phyloP scores from a whole-genome alignment of 2,329 filamentous ascomycete species.

The Colletotrichum spinosum region DNA sequence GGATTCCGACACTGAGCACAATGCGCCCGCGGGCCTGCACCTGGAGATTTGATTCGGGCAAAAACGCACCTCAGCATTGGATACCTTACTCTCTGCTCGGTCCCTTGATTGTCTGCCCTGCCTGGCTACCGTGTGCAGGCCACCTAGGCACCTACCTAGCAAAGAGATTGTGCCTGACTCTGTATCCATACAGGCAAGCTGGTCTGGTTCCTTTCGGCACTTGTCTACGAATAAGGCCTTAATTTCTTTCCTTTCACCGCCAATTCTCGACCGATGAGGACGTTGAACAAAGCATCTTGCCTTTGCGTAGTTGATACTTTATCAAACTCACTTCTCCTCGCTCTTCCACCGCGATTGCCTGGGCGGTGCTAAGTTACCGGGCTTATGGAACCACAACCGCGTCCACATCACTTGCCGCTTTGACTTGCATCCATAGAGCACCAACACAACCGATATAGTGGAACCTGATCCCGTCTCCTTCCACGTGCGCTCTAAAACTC shows the following conservation, averaged over 20 bases:
- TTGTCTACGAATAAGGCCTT: conserved; percentile 23
- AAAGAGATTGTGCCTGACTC: no score
- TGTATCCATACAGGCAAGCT: no score
- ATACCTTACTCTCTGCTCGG: no score
- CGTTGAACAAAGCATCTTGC: conserved; percentile 6
- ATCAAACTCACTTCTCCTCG: background rate
- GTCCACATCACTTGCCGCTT: conserved; percentile 25
- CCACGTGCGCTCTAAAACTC: conserved; percentile 29
- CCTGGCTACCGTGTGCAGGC: no score
- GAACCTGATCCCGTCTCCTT: conserved; percentile 24
- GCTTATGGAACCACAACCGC: conserved; percentile 26
- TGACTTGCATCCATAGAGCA: conserved; percentile 26
- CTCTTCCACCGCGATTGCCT: conserved; percentile 14
- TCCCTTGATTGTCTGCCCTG: no score
- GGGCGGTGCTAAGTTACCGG: conserved; percentile 27
- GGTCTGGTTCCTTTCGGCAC: conserved; percentile 11
- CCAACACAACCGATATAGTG: conserved; percentile 29
- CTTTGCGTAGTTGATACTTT: conserved; percentile 22
- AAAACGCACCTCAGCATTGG: no score
- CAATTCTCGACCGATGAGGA: conserved; percentile 7
- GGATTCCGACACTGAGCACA: conserved; percentile 30
- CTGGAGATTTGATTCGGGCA: no score
- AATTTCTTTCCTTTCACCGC: conserved; percentile 28
- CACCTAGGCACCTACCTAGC: no score
- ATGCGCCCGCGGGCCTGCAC: conserved; percentile 19